Evolutionary conservation across 345 rosid species (phyloP).

Genomic region (Sonneratia alba): DNA sequence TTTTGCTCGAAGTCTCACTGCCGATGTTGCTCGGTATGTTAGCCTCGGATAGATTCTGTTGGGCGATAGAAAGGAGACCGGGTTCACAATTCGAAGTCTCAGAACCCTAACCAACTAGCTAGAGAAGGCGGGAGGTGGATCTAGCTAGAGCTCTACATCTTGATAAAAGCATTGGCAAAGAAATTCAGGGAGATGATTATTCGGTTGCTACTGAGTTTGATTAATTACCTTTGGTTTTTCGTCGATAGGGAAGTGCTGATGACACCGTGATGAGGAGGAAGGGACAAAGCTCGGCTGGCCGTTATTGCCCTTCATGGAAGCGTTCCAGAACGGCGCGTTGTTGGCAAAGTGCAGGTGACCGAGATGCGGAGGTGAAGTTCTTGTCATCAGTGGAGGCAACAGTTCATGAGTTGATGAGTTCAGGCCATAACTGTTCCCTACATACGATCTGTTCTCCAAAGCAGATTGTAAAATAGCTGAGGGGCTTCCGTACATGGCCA

Average conservation of each 20-base stretch:
- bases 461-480: conserved; percentile 5
- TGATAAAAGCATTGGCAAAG: background rate
- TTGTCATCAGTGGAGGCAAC: conserved; percentile 2
- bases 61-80: background rate
- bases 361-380: conserved; percentile 1
- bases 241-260: conserved; percentile 11
- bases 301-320: background rate
- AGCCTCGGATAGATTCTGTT: conserved; percentile 7
- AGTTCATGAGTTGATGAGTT: conserved; percentile 6
- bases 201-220: background rate
- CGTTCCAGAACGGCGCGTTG: conserved; percentile 10
- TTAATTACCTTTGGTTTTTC: conserved; percentile 34
- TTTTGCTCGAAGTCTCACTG: conserved; percentile 43
- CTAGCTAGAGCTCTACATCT: background rate
- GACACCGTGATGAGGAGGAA: background rate
- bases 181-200: background rate
- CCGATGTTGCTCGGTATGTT: conserved; percentile 49
- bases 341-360: conserved; percentile 8
- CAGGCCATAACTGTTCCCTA: conserved; percentile 7
- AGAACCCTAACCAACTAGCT: background rate
- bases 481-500: conserved; percentile 6
- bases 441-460: background rate
- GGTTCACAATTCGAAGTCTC: background rate
- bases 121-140: no score
- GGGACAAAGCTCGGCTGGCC: background rate